Evolutionary conservation across 2,329 filamentous ascomycete genomes (phyloP), one percentile per base, ranked within the genome.

Genomic region (Rutstroemia sydowiana): DNA sequence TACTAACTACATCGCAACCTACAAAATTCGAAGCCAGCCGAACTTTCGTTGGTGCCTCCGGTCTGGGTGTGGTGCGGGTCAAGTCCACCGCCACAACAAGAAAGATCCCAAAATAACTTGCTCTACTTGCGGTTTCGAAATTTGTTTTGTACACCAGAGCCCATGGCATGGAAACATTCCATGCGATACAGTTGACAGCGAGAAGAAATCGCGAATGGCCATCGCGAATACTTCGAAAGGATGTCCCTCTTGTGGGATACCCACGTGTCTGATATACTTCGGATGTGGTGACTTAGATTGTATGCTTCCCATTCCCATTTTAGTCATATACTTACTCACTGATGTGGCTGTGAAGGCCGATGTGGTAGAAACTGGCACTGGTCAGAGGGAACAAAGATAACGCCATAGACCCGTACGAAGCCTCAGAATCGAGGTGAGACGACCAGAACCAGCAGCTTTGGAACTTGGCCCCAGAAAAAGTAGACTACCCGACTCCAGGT

Each of bases 11-110:
- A 28, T 43, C 10, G 14, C 3, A 3, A 49, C 20, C 3, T 11
- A 32, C 6, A 9, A 34, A 18, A 43, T 43, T 23, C 28, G 20
- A 20, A 18, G 43, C 10, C 26, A 18, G 1, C 28, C 14, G 5
- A 43, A 43, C 14, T 49, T 43, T 26, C 28, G 39, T 31, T 43
- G 28, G 47, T 49, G 47, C 9, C 32, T 49, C 5, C 42, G 32
- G 2, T 1, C 20, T 13, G 3, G 3, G 13, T 49, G 47, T 34
- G 10, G n/a, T 1, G 9, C 39, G 21, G 37, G 39, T 2, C 39
- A 49, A 14, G 13, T 43, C 13, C n/a, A 43, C 13, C n/a, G 34
- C 7, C 14, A 14, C 1, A 20, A 10, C 5, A 16, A 8, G 11
- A 8, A 26, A 26, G 4, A 8, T 8, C 9, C 10, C 5, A 5